Evolutionary conservation across 768 basidiomycete genomes (phyloP), one percentile per base, ranked within the genome.

Genomic region (Mycena indigotica): DNA sequence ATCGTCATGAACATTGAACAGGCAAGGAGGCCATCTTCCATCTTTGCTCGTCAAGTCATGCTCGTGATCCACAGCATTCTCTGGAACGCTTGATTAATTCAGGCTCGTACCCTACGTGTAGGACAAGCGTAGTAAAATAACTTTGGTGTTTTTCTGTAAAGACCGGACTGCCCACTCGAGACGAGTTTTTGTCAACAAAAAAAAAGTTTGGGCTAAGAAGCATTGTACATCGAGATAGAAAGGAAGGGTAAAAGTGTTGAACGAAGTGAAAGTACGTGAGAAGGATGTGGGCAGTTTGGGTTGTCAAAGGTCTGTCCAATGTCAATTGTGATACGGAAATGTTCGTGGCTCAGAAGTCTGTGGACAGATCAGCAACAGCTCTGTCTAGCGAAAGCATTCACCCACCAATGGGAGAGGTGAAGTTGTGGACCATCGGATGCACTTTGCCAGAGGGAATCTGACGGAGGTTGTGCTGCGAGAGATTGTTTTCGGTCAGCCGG

Each of bases 371-470:
- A 35, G 32, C n/a, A n/a, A n/a, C n/a, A n/a, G n/a, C n/a, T n/a
- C n/a, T n/a, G n/a, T n/a, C n/a, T n/a, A n/a, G n/a, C n/a, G n/a
- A n/a, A 17, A 35, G 8, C 10, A 35, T 23, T 26, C 32, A 72
- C 77, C 19, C 58, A 89, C 88, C 84, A 52, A 90, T 85, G 1
- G 88, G 88, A 23, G 86, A 88, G 41, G 80, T 86, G 73, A 84
- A 90, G 61, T 83, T 81, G 60, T 84, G 76, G 49, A 89, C 78
- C 71, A 87, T 70, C 39, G 78, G 81, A 60, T 85, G 80, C 53
- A 79, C 56, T 53, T 70, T 75, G 25, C 71, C 70, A 25, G 61
- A 52, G 41, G 51, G 23, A n/a, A 15, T 56, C 50, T 53, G 48
- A 25, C 70, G 65, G 55, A 72, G 50, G 60, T 78, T 78, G 52